These are phyloP conservation scores for Corynespora cassiicola DNA, from an alignment of 2,329 filamentous ascomycete species.

Conservation along the genomic window DNA sequence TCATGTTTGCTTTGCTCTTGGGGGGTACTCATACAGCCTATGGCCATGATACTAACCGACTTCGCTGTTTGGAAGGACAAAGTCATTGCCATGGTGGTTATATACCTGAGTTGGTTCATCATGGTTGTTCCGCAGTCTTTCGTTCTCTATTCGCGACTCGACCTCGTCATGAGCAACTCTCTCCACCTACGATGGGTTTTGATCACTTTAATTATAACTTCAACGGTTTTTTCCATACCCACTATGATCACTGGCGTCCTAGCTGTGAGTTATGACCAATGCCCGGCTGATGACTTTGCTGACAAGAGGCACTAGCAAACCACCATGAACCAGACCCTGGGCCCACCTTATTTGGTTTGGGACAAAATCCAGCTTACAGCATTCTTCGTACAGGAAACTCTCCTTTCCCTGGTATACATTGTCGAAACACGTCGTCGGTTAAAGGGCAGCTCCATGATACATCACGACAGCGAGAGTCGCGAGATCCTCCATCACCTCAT, in stretches of 20 bases:
- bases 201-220: conserved; percentile 60
- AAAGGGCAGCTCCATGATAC: background rate
- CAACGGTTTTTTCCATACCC: conserved; percentile 57
- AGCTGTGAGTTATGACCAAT: conserved; percentile 45
- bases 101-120: conserved; percentile 60
- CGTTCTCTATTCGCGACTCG: conserved; percentile 66
- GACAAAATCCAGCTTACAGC: conserved; percentile 41
- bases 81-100: conserved; percentile 46
- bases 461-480: background rate
- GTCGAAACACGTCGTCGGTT: conserved; percentile 56
- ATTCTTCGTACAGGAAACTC: conserved; percentile 42
- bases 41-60: conserved; percentile 50
- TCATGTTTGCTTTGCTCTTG: conserved; percentile 19
- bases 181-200: conserved; percentile 55
- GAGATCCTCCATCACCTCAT: conserved; percentile 32
- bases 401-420: conserved; percentile 50
- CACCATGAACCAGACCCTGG: background rate
- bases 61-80: conserved; percentile 49
- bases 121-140: conserved; percentile 66
- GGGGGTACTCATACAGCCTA: conserved; percentile 42
- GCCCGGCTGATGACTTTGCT: conserved; percentile 21
- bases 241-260: conserved; percentile 59
- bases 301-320: conserved; percentile 2
- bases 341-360: conserved; percentile 33
- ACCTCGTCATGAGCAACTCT: conserved; percentile 60